Evolutionary conservation across 257 asterid species (phyloP), one percentile per base, ranked within the genome.

Genomic region (Gentiana macrophylla): DNA sequence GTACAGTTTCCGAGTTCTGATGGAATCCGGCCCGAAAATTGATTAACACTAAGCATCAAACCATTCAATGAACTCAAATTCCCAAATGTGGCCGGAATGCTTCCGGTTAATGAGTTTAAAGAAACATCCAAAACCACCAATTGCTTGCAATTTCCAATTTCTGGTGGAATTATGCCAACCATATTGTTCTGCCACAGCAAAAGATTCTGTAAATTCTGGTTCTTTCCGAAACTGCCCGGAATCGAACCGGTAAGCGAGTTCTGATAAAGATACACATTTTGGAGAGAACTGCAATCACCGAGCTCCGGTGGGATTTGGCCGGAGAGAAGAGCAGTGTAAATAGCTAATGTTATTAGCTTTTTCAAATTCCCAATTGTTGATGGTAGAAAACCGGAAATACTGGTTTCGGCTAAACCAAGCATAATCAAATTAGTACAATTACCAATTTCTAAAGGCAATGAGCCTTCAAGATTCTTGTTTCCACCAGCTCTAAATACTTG

Each of bases 241-340:
- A 86, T 79, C 0, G 90, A 77, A 12, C 95, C 90, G 2, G 87
- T 69, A 49, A 86, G 72, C 1, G 90, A 72, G 71, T 86, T 86
- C 35, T 83, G 88, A 34, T 86, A 83, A 12, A 86, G 70, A 57
- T 86, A 83, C 43, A 86, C 49, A 57, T 75, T 73, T 35, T 56
- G 67, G 6, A 86, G 67, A 50, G 76, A 55, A 1, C 60, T 43
- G 59, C 95, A 83, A 24, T 76, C 77, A 0, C 95, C 94, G 55
- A 86, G 67, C 44, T 86, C 95, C 0, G 94, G 73, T 12, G 90
- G 95, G 61, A 86, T 80, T 67, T 83, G 79, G 43, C 95, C 95
- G 12, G 95, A 83, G 48, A 86, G 77, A 5, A 80, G 79, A 3
- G 94, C 59, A 35, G 94, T 83, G 63, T 86, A 86, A 35, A 83